These are phyloP conservation scores for Trametes punicea DNA, from an alignment of 768 basidiomycete genomes.

Conservation along the genomic window DNA sequence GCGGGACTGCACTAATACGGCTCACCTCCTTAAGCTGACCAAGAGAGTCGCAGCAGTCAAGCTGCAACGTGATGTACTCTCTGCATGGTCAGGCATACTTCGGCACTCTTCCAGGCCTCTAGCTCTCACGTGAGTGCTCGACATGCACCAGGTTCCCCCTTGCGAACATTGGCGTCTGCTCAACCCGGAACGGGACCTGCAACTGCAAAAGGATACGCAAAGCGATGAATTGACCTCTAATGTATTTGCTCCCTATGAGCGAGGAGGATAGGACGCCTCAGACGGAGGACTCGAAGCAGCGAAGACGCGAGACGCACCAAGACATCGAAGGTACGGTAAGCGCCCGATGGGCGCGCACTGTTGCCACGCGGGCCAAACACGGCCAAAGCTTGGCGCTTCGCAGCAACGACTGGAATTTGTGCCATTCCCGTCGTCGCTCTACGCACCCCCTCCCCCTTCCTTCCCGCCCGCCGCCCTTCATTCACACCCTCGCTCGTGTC, in stretches of 20 bases:
- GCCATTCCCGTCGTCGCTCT: slow-evolving; percentile 6
- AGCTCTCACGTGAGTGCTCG: too few species aligned
- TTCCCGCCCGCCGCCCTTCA: not conserved
- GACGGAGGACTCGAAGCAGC: not conserved
- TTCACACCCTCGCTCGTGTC: not conserved
- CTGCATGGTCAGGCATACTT: too few species aligned
- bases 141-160: too few species aligned
- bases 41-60: too few species aligned
- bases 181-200: too few species aligned
- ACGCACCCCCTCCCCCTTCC: not conserved
- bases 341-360: slow-evolving; percentile 10
- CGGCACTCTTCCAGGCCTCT: too few species aligned
- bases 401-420: slow-evolving; percentile 16
- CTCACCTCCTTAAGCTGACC: too few species aligned
- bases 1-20: too few species aligned
- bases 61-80: too few species aligned
- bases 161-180: too few species aligned
- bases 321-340: not conserved
- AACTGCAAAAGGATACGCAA: too few species aligned
- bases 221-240: too few species aligned
- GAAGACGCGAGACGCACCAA: not conserved
- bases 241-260: not conserved
- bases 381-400: slow-evolving; percentile 9
- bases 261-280: not conserved
- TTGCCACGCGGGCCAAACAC: slow-evolving; percentile 12